phyloP scores from a whole-genome alignment of 2,329 filamentous ascomycete genomes.

The Penicillium frequentans region DNA sequence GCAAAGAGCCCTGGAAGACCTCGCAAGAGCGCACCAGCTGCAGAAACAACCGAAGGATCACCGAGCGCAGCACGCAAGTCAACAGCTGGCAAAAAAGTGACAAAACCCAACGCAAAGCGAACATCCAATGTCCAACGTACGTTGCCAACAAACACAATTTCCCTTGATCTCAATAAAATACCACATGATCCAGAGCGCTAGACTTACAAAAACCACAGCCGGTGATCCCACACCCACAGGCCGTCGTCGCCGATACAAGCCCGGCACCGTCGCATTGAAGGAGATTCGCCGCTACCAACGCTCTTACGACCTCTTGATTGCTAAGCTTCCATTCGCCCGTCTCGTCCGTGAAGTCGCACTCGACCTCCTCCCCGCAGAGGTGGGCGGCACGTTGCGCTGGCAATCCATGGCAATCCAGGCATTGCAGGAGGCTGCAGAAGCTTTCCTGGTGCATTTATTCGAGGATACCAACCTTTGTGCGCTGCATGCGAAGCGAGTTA shows the following conservation, averaged over 20 bases:
- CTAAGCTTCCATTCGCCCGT: slow-evolving; percentile 53
- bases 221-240: slow-evolving; percentile 70
- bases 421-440: slow-evolving; percentile 93
- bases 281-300: slow-evolving; percentile 92
- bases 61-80: slow-evolving; percentile 24
- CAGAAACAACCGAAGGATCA: slow-evolving; percentile 7
- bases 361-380: slow-evolving; percentile 56
- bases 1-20: slow-evolving; percentile 14
- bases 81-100: slow-evolving; percentile 6
- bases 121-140: slow-evolving; percentile 41
- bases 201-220: slow-evolving; percentile 48
- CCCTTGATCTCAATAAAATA: neutral
- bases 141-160: slow-evolving; percentile 6
- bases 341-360: slow-evolving; percentile 56
- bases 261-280: slow-evolving; percentile 81
- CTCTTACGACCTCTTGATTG: slow-evolving; percentile 81
- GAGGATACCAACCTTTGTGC: slow-evolving; percentile 95
- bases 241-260: slow-evolving; percentile 64
- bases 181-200: neutral
- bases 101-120: slow-evolving; percentile 21
- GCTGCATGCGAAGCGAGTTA: slow-evolving; percentile 94
- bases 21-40: neutral
- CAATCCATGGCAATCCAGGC: slow-evolving; percentile 93
- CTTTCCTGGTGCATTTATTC: slow-evolving; percentile 93
- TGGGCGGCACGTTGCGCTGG: slow-evolving; percentile 77